Conservation (phyloP, 192 early-diverging fungal species). For the Backusella tarrabulga region DNA sequence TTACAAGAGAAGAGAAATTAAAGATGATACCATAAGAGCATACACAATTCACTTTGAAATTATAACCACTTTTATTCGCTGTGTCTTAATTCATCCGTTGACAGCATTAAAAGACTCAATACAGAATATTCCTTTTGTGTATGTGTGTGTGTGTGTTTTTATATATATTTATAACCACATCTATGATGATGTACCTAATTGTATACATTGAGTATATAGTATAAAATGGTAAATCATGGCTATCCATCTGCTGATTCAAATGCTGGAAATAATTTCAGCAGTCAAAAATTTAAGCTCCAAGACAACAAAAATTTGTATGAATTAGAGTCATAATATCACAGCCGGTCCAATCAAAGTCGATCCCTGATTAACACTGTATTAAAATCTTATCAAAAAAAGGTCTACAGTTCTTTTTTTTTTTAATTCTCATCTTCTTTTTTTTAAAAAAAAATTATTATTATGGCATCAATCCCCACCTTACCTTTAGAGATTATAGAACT, state of each 20-base stretch:
- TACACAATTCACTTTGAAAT: not conserved
- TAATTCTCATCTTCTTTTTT: not conserved
- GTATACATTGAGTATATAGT: not conserved
- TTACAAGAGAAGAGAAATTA: not conserved
- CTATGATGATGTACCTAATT: not conserved
- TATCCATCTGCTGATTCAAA: not conserved
- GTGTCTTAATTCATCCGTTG: not conserved
- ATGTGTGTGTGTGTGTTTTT: not conserved
- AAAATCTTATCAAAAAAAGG: not conserved
- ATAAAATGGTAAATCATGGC: not conserved
- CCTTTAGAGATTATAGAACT: conserved; percentile 8
- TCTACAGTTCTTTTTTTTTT: not conserved
- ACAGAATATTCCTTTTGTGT: not conserved
- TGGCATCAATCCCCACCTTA: not conserved
- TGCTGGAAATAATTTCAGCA: not conserved
- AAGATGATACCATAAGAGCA: not conserved
- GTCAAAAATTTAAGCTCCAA: conserved; percentile 1
- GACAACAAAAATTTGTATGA: conserved; percentile 6
- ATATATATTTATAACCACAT: not conserved
- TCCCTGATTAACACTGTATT: not conserved
- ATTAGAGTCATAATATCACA: not conserved
- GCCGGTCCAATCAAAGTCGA: not conserved
- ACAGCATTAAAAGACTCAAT: not conserved
- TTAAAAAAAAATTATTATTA: not conserved
- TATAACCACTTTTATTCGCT: not conserved